Evolutionary conservation across 2,329 filamentous ascomycete genomes (phyloP), one percentile per base, ranked within the genome.

Genomic region (Fusarium penzigii): DNA sequence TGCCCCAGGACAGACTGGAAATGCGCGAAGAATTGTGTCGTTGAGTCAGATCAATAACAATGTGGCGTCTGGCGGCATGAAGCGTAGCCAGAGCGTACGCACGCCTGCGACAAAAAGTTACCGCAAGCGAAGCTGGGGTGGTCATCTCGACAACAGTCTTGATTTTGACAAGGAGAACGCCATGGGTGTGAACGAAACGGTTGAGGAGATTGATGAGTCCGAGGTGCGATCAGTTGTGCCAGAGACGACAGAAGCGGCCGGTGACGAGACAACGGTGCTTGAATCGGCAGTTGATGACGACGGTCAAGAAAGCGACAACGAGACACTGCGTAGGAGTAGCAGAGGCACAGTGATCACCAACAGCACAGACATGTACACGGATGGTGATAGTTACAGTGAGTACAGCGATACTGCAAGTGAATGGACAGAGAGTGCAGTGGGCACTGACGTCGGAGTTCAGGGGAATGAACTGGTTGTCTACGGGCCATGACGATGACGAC

Each of bases 1-100:
- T 48, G 70, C 64, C 50, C 70, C 83, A 1, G 77, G 73, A 16
- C 72, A 80, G 44, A 75, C 77, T 16, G 75, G 83, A 65, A 78
- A 86, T 67, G 81, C 85, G 68, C 83, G 93, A 39, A 86, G 94
- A 44, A 97, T 97, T 65, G 82, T 95, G 53, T 96, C 91, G 46
- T 83, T 97, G 36, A 95, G 88, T 68, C 90, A 97, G 72, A 95
- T 97, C 62, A 90, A 85, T 48, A 86, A 87, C 68, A 93, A 94
- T 65, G 78, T 83, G 34, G 77, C 85, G 6, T 75, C 73, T 8
- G 80, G 83, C 17, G 84, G 83, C 43, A 78, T 96, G 59, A 88
- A 87, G 74, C 82, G 89, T 54, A 92, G 88, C 69, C 88, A 92
- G 68, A 92, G 88, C 52, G 88, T 91, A 59, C 86, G 89, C 63